Conservation (phyloP, 106 monocot genomes). For the Narthecium ossifragum region DNA sequence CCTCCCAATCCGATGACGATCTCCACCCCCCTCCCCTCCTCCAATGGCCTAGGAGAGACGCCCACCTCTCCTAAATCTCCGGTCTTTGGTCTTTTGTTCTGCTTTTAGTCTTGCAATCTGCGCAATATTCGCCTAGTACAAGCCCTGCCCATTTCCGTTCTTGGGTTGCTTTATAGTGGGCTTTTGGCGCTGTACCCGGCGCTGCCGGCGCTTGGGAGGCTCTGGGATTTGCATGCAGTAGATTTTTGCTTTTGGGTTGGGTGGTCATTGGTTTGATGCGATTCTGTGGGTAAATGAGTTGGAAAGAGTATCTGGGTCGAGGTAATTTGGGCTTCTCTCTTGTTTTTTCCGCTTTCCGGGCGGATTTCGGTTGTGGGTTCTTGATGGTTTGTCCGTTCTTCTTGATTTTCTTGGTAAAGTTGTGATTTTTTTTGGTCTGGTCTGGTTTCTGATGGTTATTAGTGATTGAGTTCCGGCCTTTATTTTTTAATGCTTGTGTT, state of each 20-base stretch:
- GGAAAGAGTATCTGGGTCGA: too few relatives aligned
- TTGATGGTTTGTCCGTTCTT: background rate
- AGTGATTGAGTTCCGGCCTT: background rate
- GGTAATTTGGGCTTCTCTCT: too few relatives aligned
- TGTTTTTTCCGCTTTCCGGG: too few relatives aligned
- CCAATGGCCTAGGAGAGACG: slow-evolving; percentile 4
- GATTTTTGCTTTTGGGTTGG: slow-evolving; percentile 8
- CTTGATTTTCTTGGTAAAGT: background rate
- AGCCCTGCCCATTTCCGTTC: too few relatives aligned
- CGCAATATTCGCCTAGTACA: too few relatives aligned
- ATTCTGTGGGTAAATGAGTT: too few relatives aligned
- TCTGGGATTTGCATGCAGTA: slow-evolving; percentile 13
- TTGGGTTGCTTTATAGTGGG: too few relatives aligned
- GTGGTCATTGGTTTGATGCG: too few relatives aligned
- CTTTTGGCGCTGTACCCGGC: too few relatives aligned
- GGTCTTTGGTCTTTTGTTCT: slow-evolving; percentile 1
- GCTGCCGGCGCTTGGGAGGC: too few relatives aligned
- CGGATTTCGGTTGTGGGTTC: background rate
- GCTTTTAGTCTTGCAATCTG: too few relatives aligned
- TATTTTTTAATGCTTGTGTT: background rate
- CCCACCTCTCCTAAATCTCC: background rate
- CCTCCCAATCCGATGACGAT: slow-evolving; percentile 17
- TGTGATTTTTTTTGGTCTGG: background rate
- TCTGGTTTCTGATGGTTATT: background rate
- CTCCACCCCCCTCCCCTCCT: slow-evolving; percentile 4